These are phyloP conservation scores for Effrenium voratum DNA, from an alignment of 73 alveolate genomes.

Conservation along the genomic window DNA sequence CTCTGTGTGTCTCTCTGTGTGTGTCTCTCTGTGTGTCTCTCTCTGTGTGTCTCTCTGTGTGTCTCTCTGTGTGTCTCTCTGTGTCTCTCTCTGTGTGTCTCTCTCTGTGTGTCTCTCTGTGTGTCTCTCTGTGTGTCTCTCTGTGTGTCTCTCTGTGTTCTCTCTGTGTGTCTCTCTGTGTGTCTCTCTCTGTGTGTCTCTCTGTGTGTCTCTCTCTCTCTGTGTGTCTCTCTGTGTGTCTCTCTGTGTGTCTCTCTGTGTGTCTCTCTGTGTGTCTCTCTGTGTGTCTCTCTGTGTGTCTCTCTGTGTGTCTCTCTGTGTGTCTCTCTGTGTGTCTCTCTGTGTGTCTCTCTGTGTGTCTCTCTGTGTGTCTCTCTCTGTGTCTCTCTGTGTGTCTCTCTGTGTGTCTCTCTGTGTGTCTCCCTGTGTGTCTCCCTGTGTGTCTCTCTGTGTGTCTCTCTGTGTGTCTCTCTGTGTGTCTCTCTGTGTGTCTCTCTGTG, in stretches of 20 bases:
- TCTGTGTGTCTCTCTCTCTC: conserved; percentile 43
- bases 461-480: conserved; percentile 41
- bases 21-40: conserved; percentile 56
- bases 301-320: conserved; percentile 45
- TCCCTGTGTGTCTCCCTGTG: conserved; percentile 35
- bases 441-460: conserved; percentile 35
- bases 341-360: conserved; percentile 53
- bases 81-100: conserved; percentile 40
- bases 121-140: conserved; percentile 26
- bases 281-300: conserved; percentile 50
- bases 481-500: conserved; percentile 25
- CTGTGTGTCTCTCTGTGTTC: conserved; percentile 32
- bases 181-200: conserved; percentile 9
- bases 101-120: conserved; percentile 43
- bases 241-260: conserved; percentile 50
- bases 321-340: conserved; percentile 39
- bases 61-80: conserved; percentile 30
- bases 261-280: conserved; percentile 34
- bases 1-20: conserved; percentile 52
- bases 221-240: conserved; percentile 58
- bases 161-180: conserved; percentile 35
- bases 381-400: conserved; percentile 49
- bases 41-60: conserved; percentile 59
- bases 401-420: conserved; percentile 46
- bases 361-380: conserved; percentile 46